A percentile compares a stretch with the other conserved stretches of the same genome.
phyloP scores from a whole-genome alignment of 2,329 filamentous ascomycete species.

The Madurella fahalii region DNA sequence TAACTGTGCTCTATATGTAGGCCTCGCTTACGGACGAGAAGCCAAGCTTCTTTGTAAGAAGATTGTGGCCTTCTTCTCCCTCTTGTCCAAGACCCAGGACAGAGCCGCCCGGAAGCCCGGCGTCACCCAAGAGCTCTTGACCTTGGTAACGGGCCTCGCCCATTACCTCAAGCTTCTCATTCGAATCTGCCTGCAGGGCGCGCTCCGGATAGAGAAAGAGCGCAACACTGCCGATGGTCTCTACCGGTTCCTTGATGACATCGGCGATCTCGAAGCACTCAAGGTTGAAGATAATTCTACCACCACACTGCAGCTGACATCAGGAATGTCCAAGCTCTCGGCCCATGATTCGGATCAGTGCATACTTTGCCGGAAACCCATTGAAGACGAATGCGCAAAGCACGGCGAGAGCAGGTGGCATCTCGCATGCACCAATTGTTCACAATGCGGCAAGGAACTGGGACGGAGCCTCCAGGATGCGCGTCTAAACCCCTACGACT shows the following conservation, averaged over 20 bases:
- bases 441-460: constrained; percentile 61
- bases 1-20: constrained; percentile 39
- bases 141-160: constrained; percentile 88
- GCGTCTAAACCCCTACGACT: constrained; percentile 63
- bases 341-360: constrained; percentile 83
- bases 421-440: constrained; percentile 73
- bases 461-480: constrained; percentile 65
- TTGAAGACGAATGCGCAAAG: constrained; percentile 89
- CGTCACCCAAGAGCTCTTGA: constrained; percentile 97
- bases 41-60: constrained; percentile 99
- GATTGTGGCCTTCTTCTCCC: constrained; percentile 94
- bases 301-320: constrained; percentile 54
- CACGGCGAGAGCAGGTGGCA: constrained; percentile 78
- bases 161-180: constrained; percentile 98
- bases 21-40: constrained; percentile 86
- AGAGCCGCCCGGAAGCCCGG: constrained; percentile 85
- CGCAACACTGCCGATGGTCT: constrained; percentile 69
- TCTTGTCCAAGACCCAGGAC: constrained; percentile 92
- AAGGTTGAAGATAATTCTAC: constrained; percentile 64
- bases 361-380: constrained; percentile 72
- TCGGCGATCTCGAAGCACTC: constrained; percentile 75
- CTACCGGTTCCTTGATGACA: constrained; percentile 75
- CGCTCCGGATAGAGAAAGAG: constrained; percentile 86
- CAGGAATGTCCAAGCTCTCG: constrained; percentile 62
- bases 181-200: constrained; percentile 90